Evolutionary conservation across 2,329 filamentous ascomycete species (phyloP).

Genomic region (Colletotrichum sp.): DNA sequence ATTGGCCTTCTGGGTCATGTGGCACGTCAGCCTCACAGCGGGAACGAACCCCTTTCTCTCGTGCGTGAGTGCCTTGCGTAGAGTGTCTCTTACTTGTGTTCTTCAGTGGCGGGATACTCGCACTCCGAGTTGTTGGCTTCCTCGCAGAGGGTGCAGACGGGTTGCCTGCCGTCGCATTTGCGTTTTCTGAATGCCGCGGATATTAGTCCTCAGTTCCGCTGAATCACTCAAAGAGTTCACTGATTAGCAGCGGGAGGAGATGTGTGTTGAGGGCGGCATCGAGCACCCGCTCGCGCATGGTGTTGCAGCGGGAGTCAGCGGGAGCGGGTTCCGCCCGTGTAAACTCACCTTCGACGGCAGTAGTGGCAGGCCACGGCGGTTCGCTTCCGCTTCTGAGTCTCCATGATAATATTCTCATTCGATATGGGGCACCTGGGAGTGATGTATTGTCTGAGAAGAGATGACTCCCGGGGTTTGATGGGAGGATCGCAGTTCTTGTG

Average conservation of each 20-base stretch:
- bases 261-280: neutral
- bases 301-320: neutral
- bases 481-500: neutral
- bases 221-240: fast-evolving
- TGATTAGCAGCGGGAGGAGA: too few species aligned
- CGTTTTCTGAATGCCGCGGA: neutral
- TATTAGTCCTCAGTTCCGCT: fast-evolving
- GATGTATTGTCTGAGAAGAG: neutral
- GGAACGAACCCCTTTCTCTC: neutral
- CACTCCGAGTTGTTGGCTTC: neutral
- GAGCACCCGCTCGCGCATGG: neutral
- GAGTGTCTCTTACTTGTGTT: neutral
- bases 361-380: neutral
- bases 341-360: neutral
- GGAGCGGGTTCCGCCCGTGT: neutral
- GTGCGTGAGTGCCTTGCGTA: fast-evolving
- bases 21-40: neutral
- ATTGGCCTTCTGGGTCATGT: neutral
- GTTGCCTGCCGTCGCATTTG: neutral
- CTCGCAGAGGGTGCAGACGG: neutral
- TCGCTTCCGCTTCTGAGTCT: neutral
- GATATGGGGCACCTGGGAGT: neutral
- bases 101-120: neutral
- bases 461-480: neutral
- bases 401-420: neutral